These are phyloP conservation scores for Rhododendron kiyosumense DNA, from an alignment of 148 eudicot species.

Conservation along the genomic window DNA sequence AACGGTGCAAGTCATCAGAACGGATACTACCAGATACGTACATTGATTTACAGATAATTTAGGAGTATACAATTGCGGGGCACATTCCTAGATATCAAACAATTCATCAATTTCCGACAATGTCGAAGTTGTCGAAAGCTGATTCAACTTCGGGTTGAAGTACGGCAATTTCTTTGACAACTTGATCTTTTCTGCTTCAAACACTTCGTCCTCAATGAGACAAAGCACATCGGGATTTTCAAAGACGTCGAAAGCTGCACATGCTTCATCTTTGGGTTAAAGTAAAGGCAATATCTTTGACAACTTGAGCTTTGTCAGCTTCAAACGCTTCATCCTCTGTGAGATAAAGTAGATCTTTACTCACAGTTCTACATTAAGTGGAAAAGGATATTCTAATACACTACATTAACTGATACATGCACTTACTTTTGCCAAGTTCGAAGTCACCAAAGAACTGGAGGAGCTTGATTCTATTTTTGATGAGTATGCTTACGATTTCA, in stretches of 20 bases:
- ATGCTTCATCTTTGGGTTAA: constrained; percentile 9
- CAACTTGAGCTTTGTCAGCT: constrained; percentile 52
- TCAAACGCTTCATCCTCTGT: constrained; percentile 50
- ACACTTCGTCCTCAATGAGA: too few species aligned
- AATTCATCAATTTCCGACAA: not conserved
- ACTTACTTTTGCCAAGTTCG: constrained; percentile 52
- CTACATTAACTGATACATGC: not conserved
- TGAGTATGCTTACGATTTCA: too few species aligned
- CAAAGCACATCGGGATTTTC: too few species aligned
- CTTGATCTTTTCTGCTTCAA: too few species aligned
- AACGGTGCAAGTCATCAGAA: too few species aligned
- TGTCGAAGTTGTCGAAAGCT: constrained; percentile 1
- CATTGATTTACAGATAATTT: not conserved
- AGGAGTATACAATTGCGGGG: not conserved
- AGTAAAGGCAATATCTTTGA: constrained; percentile 34
- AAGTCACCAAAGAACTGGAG: constrained; percentile 14
- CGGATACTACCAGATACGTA: not conserved
- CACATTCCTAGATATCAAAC: not conserved
- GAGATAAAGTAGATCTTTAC: not conserved
- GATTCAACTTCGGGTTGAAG: too few species aligned
- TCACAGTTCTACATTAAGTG: not conserved
- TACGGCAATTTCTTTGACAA: too few species aligned
- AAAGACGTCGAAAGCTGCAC: too few species aligned
- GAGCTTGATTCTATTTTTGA: too few species aligned
- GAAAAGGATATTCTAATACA: not conserved